Evolutionary conservation across 352 stramenopile genomes (phyloP).

Genomic region (Globisporangium polare): DNA sequence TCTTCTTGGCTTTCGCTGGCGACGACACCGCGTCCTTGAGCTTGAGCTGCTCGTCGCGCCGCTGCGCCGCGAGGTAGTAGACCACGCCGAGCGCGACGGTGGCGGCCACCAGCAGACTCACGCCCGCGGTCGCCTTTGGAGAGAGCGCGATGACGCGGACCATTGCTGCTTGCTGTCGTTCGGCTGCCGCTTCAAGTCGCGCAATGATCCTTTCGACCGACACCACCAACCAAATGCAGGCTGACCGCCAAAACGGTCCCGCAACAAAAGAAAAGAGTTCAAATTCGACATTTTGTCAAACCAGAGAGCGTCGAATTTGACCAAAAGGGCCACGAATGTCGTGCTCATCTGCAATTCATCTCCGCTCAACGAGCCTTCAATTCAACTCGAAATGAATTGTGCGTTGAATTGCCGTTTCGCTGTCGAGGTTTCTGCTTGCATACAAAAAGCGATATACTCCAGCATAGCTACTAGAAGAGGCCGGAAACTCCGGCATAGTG

Average conservation of each 20-base stretch:
- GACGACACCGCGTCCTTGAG: slow-evolving; percentile 1
- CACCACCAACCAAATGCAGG: neutral
- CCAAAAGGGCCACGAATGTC: no score
- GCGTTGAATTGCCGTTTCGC: no score
- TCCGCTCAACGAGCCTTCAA: neutral
- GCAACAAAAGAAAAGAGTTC: no score
- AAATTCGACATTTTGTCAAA: neutral
- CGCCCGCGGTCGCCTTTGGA: slow-evolving; percentile 25
- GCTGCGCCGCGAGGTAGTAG: slow-evolving; percentile 25
- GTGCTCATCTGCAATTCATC: neutral
- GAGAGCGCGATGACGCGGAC: slow-evolving; percentile 26
- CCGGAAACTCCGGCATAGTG: no score
- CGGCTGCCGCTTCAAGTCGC: neutral
- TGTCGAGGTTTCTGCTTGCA: no score
- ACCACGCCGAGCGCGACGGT: slow-evolving; percentile 39
- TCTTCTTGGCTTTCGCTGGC: slow-evolving; percentile 18
- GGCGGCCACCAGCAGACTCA: slow-evolving; percentile 50
- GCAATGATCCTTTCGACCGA: neutral
- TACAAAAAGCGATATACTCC: no score
- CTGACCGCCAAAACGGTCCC: slow-evolving; percentile 5
- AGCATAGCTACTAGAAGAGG: no score
- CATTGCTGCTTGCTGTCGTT: slow-evolving; percentile 3
- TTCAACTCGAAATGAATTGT: neutral
- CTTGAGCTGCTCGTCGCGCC: slow-evolving; percentile 3
- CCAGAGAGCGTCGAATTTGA: no score